Conservation (phyloP, 2,329 filamentous ascomycete species). For the Cladosporium cucumerinum region DNA sequence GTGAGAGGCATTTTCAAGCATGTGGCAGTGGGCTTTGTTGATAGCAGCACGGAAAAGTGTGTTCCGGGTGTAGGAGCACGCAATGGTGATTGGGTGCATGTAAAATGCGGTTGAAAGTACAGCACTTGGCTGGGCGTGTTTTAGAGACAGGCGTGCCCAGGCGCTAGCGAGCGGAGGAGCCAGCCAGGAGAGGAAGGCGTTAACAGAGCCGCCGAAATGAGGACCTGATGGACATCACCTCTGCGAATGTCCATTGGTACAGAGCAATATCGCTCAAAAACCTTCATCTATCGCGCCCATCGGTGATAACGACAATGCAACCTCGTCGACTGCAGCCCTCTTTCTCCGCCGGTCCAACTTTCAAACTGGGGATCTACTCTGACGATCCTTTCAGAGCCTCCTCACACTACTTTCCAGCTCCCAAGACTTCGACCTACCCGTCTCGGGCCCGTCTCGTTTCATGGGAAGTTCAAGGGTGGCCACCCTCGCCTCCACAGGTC, state of each 20-base stretch:
- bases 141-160: not conserved
- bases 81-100: not conserved
- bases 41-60: not conserved
- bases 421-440: constrained; percentile 13
- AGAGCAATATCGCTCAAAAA: not conserved
- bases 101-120: not conserved
- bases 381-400: not conserved
- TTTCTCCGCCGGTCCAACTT: not conserved
- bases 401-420: not conserved
- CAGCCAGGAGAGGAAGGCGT: not conserved
- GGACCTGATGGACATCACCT: not conserved
- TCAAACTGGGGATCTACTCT: not conserved
- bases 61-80: not conserved
- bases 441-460: not conserved
- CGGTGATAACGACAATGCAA: constrained; percentile 7
- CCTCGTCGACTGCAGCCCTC: not conserved
- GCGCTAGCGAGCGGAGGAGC: constrained; percentile 3
- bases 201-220: not conserved
- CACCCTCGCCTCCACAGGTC: not conserved
- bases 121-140: not conserved
- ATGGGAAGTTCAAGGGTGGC: not conserved
- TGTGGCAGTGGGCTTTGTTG: not conserved
- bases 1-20: not conserved
- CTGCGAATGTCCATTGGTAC: not conserved
- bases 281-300: constrained; percentile 6